Percentiles rank a stretch among this genome's conserved stretches.
Evolutionary conservation across 2,329 filamentous ascomycete genomes (phyloP).

Genomic region (Exophiala alcalophila): DNA sequence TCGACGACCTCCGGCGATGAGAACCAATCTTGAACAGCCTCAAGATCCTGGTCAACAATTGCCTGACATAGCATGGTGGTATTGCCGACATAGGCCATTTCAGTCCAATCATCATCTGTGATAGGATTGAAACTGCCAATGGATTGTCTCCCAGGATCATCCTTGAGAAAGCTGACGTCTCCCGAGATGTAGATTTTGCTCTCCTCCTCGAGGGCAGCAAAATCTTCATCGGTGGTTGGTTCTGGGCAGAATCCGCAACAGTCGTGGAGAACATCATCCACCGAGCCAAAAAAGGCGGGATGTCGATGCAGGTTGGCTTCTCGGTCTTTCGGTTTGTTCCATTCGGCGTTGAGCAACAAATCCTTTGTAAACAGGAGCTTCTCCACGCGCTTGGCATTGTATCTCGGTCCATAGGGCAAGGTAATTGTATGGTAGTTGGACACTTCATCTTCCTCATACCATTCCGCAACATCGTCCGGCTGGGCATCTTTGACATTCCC

Average conservation of each 20-base stretch:
- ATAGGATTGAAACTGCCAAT: conserved; percentile 75
- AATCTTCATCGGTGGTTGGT: conserved; percentile 67
- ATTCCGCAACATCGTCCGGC: conserved; percentile 80
- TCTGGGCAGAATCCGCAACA: conserved; percentile 78
- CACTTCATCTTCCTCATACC: conserved; percentile 72
- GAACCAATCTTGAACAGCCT: conserved; percentile 68
- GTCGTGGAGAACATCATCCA: conserved; percentile 71
- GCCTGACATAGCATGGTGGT: conserved; percentile 74
- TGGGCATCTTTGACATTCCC: conserved; percentile 75
- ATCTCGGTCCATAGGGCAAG: conserved; percentile 39
- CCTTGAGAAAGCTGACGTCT: conserved; percentile 68
- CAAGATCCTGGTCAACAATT: conserved; percentile 70
- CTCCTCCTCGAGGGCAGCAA: conserved; percentile 68
- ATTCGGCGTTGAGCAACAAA: conserved; percentile 70
- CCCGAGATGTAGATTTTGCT: conserved; percentile 74
- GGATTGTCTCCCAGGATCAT: conserved; percentile 75
- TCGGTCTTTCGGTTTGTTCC: conserved; percentile 76
- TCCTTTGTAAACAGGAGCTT: conserved; percentile 79
- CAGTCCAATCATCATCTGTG: conserved; percentile 80
- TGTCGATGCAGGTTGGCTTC: conserved; percentile 76
- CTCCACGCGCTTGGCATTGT: conserved; percentile 61
- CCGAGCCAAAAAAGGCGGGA: conserved; percentile 77
- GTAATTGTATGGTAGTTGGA: conserved; percentile 74
- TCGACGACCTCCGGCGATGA: conserved; percentile 63
- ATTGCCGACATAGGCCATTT: conserved; percentile 85